Evolutionary conservation across 768 basidiomycete species (phyloP).

Genomic region (Boletales sp.): DNA sequence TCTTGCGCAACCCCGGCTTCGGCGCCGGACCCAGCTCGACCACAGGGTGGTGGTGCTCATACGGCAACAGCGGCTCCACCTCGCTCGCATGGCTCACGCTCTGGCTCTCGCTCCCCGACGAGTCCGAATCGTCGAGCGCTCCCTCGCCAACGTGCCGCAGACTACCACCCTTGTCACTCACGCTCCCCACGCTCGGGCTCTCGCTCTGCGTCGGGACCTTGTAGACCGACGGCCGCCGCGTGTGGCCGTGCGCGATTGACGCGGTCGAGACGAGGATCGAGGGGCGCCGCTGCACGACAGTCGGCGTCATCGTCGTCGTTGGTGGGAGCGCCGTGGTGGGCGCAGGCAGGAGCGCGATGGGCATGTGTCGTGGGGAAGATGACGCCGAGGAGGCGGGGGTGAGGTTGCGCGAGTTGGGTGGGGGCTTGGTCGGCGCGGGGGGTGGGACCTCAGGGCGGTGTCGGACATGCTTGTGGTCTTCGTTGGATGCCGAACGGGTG

Average conservation of each 20-base stretch:
- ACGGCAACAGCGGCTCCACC: conserved; percentile 30
- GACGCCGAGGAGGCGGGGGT: conserved; percentile 58
- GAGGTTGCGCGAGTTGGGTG: conserved; percentile 41
- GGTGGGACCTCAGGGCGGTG: conserved; percentile 15
- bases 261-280: conserved; percentile 36
- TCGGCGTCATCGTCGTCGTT: conserved; percentile 42
- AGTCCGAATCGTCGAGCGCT: conserved; percentile 75
- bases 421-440: conserved; percentile 22
- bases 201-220: conserved; percentile 34
- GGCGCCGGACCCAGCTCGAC: too few species aligned
- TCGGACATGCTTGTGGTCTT: conserved; percentile 22
- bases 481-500: conserved; percentile 16
- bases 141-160: conserved; percentile 72
- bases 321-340: conserved; percentile 28
- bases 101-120: conserved; percentile 32
- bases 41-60: conserved; percentile 13
- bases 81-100: conserved; percentile 22
- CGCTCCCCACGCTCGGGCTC: conserved; percentile 30
- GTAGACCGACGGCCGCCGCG: conserved; percentile 38
- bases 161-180: conserved; percentile 38
- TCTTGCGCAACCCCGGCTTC: conserved; percentile 32
- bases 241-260: conserved; percentile 29
- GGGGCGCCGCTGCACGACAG: conserved; percentile 39
- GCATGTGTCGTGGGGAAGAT: conserved; percentile 50
- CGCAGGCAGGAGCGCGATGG: conserved; percentile 27